Evolutionary conservation across 2,329 filamentous ascomycete species (phyloP).

Genomic region (Aspergillus aculeatinus): DNA sequence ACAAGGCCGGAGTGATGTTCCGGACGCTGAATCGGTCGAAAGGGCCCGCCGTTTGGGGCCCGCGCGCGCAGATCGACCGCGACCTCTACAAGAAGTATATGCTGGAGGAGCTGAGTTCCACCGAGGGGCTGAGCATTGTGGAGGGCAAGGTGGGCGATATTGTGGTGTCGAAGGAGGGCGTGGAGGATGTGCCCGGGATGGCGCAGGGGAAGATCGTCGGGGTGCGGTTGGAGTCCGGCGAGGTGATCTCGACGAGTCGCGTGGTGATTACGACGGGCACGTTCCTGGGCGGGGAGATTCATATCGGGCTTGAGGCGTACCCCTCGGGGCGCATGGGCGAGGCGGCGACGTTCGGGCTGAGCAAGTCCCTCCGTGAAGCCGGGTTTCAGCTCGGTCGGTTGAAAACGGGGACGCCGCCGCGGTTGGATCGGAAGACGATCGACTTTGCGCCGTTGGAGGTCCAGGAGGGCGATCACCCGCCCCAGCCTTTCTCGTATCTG

Average conservation of each 20-base stretch:
- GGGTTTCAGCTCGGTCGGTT: constrained; percentile 86
- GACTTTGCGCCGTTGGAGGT: constrained; percentile 69
- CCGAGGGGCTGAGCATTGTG: constrained; percentile 76
- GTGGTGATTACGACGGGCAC: constrained; percentile 97
- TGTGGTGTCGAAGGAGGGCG: constrained; percentile 62
- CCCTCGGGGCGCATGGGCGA: constrained; percentile 92
- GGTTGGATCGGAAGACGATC: constrained; percentile 78
- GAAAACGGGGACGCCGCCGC: constrained; percentile 93
- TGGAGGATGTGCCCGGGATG: constrained; percentile 46
- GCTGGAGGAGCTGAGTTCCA: constrained; percentile 77
- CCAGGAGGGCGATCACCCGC: constrained; percentile 81
- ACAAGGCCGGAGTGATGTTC: constrained; percentile 94
- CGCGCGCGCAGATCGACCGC: constrained; percentile 92
- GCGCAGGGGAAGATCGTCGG: constrained; percentile 74
- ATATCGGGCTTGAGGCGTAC: constrained; percentile 81
- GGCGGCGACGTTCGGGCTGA: constrained; percentile 86
- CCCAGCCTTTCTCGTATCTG: constrained; percentile 87
- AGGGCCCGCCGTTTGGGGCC: constrained; percentile 95
- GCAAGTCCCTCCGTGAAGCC: constrained; percentile 82
- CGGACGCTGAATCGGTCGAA: constrained; percentile 83
- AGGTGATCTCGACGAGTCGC: constrained; percentile 73
- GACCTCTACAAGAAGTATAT: constrained; percentile 86
- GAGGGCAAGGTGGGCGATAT: constrained; percentile 92
- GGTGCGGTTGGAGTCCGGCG: constrained; percentile 81
- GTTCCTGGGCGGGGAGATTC: constrained; percentile 92